Percentiles rank a stretch among this genome's conserved stretches.
Evolutionary conservation across 1,284 basidiomycete species (phyloP).

Genomic region (Ceratobasidium sp.): DNA sequence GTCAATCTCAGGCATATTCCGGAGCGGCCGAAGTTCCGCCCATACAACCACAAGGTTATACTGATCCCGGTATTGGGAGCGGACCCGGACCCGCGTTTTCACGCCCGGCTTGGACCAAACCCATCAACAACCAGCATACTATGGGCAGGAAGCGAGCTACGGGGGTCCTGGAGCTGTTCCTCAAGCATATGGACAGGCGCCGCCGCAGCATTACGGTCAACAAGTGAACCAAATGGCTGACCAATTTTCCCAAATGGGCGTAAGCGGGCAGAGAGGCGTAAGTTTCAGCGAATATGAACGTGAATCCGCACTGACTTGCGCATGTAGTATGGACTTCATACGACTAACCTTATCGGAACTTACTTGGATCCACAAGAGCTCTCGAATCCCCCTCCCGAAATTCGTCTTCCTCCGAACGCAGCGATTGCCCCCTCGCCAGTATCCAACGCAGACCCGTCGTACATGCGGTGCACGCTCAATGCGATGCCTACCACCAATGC

Average conservation of each 20-base stretch:
- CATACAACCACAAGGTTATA: slow-evolving; percentile 28
- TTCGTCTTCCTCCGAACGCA: slow-evolving; percentile 81
- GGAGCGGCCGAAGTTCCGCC: slow-evolving; percentile 52
- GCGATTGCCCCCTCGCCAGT: slow-evolving; percentile 80
- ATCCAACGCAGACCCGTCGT: slow-evolving; percentile 88
- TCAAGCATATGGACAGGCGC: slow-evolving; percentile 54
- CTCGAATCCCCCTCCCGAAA: slow-evolving; percentile 82
- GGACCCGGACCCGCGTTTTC: slow-evolving; percentile 60
- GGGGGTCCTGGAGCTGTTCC: slow-evolving; percentile 49
- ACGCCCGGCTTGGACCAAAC: slow-evolving; percentile 68
- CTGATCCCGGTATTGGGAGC: slow-evolving; percentile 38
- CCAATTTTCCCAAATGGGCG: slow-evolving; percentile 88
- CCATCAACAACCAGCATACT: slow-evolving; percentile 57
- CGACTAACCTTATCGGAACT: slow-evolving; percentile 86
- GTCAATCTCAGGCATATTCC: slow-evolving; percentile 87
- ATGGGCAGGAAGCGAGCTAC: slow-evolving; percentile 52
- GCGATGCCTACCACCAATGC: slow-evolving; percentile 93
- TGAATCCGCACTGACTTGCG: slow-evolving; percentile 22
- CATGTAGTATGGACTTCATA: slow-evolving; percentile 68
- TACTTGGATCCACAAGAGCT: slow-evolving; percentile 90
- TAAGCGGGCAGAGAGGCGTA: slow-evolving; percentile 65
- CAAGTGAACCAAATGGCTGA: slow-evolving; percentile 71
- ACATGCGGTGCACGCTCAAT: slow-evolving; percentile 92
- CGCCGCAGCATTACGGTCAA: slow-evolving; percentile 23
- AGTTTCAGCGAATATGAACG: background rate